phyloP scores from a whole-genome alignment of 148 eudicot genomes.

The Nepenthes mirabilis region DNA sequence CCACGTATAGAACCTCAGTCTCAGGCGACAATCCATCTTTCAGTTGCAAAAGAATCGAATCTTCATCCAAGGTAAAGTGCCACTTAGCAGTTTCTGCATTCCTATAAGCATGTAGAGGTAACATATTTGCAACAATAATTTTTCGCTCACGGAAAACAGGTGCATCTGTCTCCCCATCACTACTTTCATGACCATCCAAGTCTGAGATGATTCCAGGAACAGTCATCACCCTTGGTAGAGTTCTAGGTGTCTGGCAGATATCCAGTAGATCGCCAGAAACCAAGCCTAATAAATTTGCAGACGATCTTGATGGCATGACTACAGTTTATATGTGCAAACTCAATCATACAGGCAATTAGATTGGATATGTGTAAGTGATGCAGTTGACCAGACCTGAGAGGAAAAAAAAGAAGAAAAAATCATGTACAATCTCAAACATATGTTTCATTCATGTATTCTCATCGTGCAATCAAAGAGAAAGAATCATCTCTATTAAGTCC shows the following conservation, averaged over 20 bases:
- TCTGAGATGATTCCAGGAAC: conserved; percentile 57
- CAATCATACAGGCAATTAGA: too few relatives aligned
- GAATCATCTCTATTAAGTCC: too few relatives aligned
- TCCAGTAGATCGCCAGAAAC: conserved; percentile 40
- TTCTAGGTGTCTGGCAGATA: conserved; percentile 39
- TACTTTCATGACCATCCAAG: conserved; percentile 30
- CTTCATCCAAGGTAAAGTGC: conserved; percentile 54
- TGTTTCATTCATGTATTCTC: too few relatives aligned
- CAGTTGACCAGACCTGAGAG: too few relatives aligned
- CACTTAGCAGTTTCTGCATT: conserved; percentile 43
- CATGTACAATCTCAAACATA: too few relatives aligned
- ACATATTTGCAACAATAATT: conserved; percentile 58
- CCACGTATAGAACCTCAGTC: conserved; percentile 58
- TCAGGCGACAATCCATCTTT: conserved; percentile 50
- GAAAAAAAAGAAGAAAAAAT: too few relatives aligned
- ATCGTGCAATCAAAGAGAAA: too few relatives aligned
- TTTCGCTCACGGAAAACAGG: conserved; percentile 31
- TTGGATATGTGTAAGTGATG: too few relatives aligned
- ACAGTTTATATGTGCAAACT: neutral
- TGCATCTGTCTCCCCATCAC: conserved; percentile 30
- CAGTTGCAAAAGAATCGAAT: conserved; percentile 40
- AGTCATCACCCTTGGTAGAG: conserved; percentile 56
- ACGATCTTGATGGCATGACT: conserved; percentile 44
- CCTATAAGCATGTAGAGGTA: conserved; percentile 42
- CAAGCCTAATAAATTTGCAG: conserved; percentile 39